A percentile compares a stretch with the other conserved stretches of the same genome.
Conservation (phyloP, 306 rosid genomes). For the Vigna radiata region DNA sequence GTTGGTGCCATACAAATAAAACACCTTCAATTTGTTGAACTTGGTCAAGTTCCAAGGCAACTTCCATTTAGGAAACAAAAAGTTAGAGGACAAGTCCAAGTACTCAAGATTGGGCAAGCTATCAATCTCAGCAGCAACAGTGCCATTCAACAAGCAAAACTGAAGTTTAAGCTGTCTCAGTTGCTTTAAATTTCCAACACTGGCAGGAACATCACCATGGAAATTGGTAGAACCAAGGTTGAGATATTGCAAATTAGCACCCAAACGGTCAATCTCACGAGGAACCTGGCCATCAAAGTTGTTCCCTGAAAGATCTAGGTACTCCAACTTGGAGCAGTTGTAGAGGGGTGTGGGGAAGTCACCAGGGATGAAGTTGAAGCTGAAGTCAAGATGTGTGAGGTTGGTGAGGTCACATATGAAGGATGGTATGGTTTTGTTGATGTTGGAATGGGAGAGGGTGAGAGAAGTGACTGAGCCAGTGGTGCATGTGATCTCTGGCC, state of each 20-base stretch:
- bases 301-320: slow-evolving; percentile 37
- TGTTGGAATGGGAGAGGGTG: slow-evolving; percentile 30
- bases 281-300: slow-evolving; percentile 50
- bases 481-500: slow-evolving; percentile 55
- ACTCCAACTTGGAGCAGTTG: slow-evolving; percentile 44
- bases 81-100: slow-evolving; percentile 44
- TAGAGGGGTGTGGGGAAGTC: slow-evolving; percentile 45
- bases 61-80: slow-evolving; percentile 42
- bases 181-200: slow-evolving; percentile 44
- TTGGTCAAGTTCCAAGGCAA: slow-evolving; percentile 39
- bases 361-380: slow-evolving; percentile 47
- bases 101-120: slow-evolving; percentile 46
- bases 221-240: slow-evolving; percentile 46
- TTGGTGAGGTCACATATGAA: slow-evolving; percentile 43
- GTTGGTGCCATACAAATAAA: slow-evolving; percentile 39
- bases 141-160: slow-evolving; percentile 39
- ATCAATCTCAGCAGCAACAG: slow-evolving; percentile 41
- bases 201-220: slow-evolving; percentile 44
- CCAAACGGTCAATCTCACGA: slow-evolving; percentile 31
- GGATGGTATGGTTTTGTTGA: slow-evolving; percentile 35
- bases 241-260: slow-evolving; percentile 39
- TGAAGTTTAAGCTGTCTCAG: slow-evolving; percentile 22
- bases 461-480: slow-evolving; percentile 37
- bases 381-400: slow-evolving; percentile 44
- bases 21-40: slow-evolving; percentile 39